Evolutionary conservation across 768 basidiomycete species (phyloP).

Genomic region (Rubroboletus satanas): DNA sequence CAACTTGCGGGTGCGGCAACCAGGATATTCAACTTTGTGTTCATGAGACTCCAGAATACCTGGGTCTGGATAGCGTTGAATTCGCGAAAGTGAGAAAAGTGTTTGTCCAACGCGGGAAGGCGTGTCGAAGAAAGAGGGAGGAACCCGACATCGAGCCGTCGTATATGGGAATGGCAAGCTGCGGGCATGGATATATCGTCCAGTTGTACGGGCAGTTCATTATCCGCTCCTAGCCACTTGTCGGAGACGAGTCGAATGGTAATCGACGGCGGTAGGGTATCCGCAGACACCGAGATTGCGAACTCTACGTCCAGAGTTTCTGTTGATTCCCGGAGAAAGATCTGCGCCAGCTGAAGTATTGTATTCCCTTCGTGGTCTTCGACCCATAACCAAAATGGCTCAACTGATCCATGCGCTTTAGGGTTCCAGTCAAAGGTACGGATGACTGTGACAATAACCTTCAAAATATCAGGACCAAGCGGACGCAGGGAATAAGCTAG

Average conservation of each 20-base stretch:
- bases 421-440: conserved; percentile 78
- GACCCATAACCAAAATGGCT: conserved; percentile 96
- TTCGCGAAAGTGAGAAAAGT: conserved; percentile 44
- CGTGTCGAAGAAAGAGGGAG: conserved; percentile 56
- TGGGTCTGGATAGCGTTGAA: conserved; percentile 91
- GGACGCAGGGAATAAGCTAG: conserved; percentile 74
- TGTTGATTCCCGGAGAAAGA: conserved; percentile 68
- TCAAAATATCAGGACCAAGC: conserved; percentile 78
- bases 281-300: conserved; percentile 66
- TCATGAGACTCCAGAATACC: conserved; percentile 74
- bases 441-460: conserved; percentile 59
- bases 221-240: conserved; percentile 90
- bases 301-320: conserved; percentile 65
- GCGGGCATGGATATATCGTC: conserved; percentile 74
- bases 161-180: conserved; percentile 51
- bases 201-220: conserved; percentile 60
- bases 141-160: conserved; percentile 71
- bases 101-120: conserved; percentile 38
- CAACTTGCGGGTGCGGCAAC: conserved; percentile 75
- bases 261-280: conserved; percentile 57
- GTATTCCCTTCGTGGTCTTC: conserved; percentile 79
- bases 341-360: conserved; percentile 76
- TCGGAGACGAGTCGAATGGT: conserved; percentile 83
- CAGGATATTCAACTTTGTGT: conserved; percentile 63
- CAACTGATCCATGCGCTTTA: conserved; percentile 67